Percentiles rank a stretch among this genome's conserved stretches.
Conservation (phyloP, 306 rosid species). For the Chamaecrista fasciculata region DNA sequence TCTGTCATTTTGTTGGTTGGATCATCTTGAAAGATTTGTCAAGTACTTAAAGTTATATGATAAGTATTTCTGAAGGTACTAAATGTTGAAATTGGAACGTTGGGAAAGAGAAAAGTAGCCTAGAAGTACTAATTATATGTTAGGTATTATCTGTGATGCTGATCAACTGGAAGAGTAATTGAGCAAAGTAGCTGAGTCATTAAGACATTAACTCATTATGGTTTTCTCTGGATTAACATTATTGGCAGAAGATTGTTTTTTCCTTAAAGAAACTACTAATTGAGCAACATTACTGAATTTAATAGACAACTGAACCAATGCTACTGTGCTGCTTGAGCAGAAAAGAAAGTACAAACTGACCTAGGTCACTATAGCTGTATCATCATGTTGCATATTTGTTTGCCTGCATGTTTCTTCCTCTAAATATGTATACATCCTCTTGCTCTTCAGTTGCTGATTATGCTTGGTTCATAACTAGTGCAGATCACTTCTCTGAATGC, state of each 20-base stretch:
- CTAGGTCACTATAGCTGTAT: conserved; percentile 9
- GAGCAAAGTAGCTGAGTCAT: conserved; percentile 2
- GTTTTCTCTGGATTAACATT: neutral
- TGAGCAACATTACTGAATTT: conserved; percentile 2
- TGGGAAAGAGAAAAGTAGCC: conserved; percentile 5
- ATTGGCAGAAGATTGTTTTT: conserved; percentile 18
- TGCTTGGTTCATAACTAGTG: conserved; percentile 34
- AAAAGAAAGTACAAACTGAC: conserved; percentile 5
- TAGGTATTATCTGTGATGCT: neutral
- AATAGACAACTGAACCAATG: neutral
- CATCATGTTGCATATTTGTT: conserved; percentile 12
- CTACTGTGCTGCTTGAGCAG: conserved; percentile 4
- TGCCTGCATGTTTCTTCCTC: conserved; percentile 13
- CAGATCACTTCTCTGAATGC: conserved; percentile 97
- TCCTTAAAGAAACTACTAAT: neutral
- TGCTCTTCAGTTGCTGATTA: conserved; percentile 27
- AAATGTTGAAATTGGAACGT: neutral
- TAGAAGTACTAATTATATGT: neutral
- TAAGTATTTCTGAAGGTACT: conserved; percentile 11
- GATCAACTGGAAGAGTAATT: neutral
- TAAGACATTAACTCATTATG: neutral
- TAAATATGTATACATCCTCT: neutral
- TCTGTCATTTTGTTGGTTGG: conserved; percentile 18
- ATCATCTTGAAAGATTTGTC: neutral
- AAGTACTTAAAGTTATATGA: neutral